Evolutionary conservation across 345 rosid genomes (phyloP).

Genomic region (Euphorbia tirucalli): DNA sequence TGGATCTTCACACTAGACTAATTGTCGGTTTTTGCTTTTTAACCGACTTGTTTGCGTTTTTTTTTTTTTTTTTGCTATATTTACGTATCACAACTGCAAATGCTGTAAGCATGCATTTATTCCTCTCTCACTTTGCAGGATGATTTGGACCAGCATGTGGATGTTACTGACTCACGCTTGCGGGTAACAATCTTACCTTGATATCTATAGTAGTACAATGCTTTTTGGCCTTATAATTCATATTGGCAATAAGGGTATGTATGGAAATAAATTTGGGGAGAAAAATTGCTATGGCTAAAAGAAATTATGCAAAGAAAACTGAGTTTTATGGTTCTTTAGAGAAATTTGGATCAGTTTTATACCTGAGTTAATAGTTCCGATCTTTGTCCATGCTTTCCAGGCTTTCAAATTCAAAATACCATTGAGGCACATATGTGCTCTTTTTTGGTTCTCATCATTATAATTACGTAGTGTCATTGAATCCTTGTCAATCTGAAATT

Average conservation of each 20-base stretch:
- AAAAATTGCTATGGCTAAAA: not conserved
- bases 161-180: no score
- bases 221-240: no score
- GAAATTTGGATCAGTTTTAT: no score
- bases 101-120: no score
- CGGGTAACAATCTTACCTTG: no score
- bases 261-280: not conserved
- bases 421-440: not conserved
- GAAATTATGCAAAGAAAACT: not conserved
- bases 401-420: not conserved
- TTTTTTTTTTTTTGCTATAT: not conserved
- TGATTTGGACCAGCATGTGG: no score
- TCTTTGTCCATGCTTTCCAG: not conserved
- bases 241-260: no score
- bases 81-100: not conserved
- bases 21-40: constrained; percentile 47
- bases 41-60: not conserved
- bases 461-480: not conserved
- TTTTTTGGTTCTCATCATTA: not conserved
- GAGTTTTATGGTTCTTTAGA: not conserved
- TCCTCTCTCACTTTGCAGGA: no score
- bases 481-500: no score
- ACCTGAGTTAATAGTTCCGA: not conserved
- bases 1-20: constrained; percentile 75
- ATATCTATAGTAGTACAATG: no score